A percentile compares a stretch with the other conserved stretches of the same genome.
These are phyloP conservation scores for Hypoxylon rubiginosum DNA, from an alignment of 2,329 filamentous ascomycete genomes.

Conservation along the genomic window DNA sequence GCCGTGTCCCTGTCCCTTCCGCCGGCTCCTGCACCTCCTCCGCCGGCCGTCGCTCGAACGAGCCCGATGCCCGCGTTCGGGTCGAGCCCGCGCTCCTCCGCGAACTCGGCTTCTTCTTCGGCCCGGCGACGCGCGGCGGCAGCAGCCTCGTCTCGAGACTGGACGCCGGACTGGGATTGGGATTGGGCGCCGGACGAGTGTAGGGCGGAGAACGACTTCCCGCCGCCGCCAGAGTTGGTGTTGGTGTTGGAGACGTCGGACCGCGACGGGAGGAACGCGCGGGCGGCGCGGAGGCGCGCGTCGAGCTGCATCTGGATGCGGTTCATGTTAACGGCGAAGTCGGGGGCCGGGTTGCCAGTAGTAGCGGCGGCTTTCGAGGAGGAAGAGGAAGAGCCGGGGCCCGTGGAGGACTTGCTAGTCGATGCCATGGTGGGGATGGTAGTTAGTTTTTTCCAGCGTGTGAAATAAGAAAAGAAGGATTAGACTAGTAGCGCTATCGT, in stretches of 20 bases:
- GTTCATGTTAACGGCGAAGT: constrained; percentile 51
- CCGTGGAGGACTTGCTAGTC: constrained; percentile 29
- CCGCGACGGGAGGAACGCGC: constrained; percentile 27
- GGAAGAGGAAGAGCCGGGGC: constrained; percentile 4
- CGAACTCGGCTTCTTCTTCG: constrained; percentile 42
- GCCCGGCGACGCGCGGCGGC: constrained; percentile 29
- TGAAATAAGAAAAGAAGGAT: background rate
- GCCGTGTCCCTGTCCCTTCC: constrained; percentile 37
- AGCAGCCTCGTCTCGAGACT: background rate
- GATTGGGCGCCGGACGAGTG: constrained; percentile 1
- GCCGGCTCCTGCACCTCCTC: constrained; percentile 19
- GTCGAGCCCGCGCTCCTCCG: constrained; percentile 44
- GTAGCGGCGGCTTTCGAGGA: constrained; percentile 32
- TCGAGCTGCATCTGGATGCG: constrained; percentile 48
- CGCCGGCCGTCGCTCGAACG: constrained; percentile 6
- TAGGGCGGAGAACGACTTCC: constrained; percentile 40
- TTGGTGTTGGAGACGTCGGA: constrained; percentile 24
- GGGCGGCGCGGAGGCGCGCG: constrained; percentile 36
- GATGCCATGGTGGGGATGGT: constrained; percentile 44
- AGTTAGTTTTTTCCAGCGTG: background rate
- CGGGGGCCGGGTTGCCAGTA: constrained; percentile 50
- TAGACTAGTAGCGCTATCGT: constrained; percentile 16
- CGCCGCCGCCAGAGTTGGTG: background rate
- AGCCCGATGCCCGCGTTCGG: constrained; percentile 48
- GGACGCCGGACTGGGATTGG: constrained; percentile 9